Base-by-base conservation (phyloP, 2,329 filamentous ascomycete species). In the Stagonosporopsis cucurbitacearum region DNA sequence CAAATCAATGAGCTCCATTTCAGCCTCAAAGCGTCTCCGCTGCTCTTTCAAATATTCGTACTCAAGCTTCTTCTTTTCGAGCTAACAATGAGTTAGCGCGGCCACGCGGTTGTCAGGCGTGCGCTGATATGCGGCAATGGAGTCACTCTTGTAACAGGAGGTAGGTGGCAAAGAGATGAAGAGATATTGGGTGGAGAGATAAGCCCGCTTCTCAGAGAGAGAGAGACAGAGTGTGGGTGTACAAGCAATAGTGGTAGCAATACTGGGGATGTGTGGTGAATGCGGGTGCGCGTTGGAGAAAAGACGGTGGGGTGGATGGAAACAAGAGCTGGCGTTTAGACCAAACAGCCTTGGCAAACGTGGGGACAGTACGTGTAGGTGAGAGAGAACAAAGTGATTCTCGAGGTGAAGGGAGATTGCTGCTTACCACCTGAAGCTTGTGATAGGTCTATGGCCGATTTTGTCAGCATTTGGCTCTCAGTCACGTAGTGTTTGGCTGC, bases 61-160 rank as follows among this genome's bases (percentile, higher is more conserved):
- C 76, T 96, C 92, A 71, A 91, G 82, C 71, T 92, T 92, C 79
- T 96, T 96, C 79, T 95, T 95, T 75, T 96, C 93, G 72, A 96
- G 86, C 93, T 97, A 65, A 60, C 44, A 59, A 62, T 42, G 50
- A 56, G 68, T 75, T 65, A 75, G 72, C 64, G 42, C 42, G 50
- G 57, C 64, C 58, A 62, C 57, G 43, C 55, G 55, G 57, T 58
- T 55, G 50, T 58, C 57, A 30, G 50, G 44, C 57, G 54, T 51
- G 50, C 57, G 36, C 50, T 54, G 57, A 51, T 42, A 23, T 22
- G 50, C 59, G 44, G 58, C 54, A 66, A 63, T 58, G 62, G 46
- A 25, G 62, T 53, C 54, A 52, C 52, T 45, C 35, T 50, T 19
- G 53, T 52, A 40, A 50, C 35, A 35, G 45, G 22, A 42, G 39